These are phyloP conservation scores for Pleomassaria siparia DNA, from an alignment of 2,329 filamentous ascomycete genomes.

Conservation along the genomic window DNA sequence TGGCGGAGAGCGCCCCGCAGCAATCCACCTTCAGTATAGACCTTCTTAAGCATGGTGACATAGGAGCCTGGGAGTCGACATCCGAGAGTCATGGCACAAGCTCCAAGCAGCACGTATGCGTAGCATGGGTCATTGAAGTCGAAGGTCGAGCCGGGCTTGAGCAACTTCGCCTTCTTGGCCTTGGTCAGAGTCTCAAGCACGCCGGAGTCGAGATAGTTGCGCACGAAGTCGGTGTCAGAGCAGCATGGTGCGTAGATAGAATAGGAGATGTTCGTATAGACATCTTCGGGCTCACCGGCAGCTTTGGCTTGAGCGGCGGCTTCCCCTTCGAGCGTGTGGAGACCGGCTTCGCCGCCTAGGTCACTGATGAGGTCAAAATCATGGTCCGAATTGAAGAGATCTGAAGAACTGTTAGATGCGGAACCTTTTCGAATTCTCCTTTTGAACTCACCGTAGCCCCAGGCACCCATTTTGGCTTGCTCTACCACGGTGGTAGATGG, in stretches of 20 bases:
- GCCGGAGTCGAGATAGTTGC: slow-evolving; percentile 20
- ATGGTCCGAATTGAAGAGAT: slow-evolving; percentile 25
- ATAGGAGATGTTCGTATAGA: slow-evolving; percentile 12
- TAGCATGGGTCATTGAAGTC: slow-evolving; percentile 16
- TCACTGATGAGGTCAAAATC: slow-evolving; percentile 20
- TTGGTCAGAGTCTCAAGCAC: slow-evolving; percentile 14
- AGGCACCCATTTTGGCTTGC: too few relatives aligned
- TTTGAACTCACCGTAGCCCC: too few relatives aligned
- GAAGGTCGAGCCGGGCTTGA: slow-evolving; percentile 2
- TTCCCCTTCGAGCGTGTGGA: slow-evolving; percentile 14
- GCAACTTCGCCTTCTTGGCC: slow-evolving; percentile 14
- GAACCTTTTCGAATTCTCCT: slow-evolving; percentile 16
- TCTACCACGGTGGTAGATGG: too few relatives aligned
- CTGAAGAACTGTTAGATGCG: slow-evolving; percentile 4
- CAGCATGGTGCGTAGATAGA: slow-evolving; percentile 7
- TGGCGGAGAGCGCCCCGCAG: slow-evolving; percentile 18
- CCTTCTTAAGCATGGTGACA: slow-evolving; percentile 18
- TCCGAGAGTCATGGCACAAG: slow-evolving; percentile 22
- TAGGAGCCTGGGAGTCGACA: slow-evolving; percentile 14
- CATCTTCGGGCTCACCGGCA: slow-evolving; percentile 9
- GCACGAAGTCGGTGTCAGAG: slow-evolving; percentile 17
- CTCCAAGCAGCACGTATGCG: slow-evolving; percentile 19
- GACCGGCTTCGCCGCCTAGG: slow-evolving; percentile 13
- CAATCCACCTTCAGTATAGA: slow-evolving; percentile 18
- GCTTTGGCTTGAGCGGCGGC: slow-evolving; percentile 15